Base-by-base conservation (phyloP, 805 yeast species). In the Millerozyma miso region DNA sequence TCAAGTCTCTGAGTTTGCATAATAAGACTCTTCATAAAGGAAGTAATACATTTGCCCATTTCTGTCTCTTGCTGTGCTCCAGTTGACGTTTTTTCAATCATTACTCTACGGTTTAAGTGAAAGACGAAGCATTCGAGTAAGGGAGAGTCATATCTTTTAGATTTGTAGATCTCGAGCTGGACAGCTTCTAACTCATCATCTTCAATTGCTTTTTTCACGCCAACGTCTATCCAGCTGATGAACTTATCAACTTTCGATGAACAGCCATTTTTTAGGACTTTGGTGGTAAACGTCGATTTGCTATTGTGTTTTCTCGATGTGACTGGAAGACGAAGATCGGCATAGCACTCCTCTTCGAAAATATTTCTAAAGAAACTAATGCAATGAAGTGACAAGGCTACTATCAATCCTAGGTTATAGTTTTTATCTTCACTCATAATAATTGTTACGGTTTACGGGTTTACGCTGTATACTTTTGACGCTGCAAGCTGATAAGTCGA, bases 371-470 rank as follows among this genome's bases (percentile, higher is more conserved):
- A 57, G 50, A 70, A 81, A 1, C 81, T 73, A 19, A 81, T 60
- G 50, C 84, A 78, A 1, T 84, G 81, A 49, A 80, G 64, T 0
- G 82, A 69, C 69, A 77, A 76, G 0, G 69, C 57, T 14, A 80
- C 48, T 58, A 78, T n/a, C n/a, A n/a, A n/a, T n/a, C n/a, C 12
- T 26, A 26, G 31, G 31, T 26, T 26, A 26, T 26, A 13, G 13
- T 13, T 26, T 10, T 26, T 26, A 13, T 13, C 31, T 26, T 26
- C 31, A 26, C 31, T 26, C 8, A 26, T 8, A 26, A 8, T 10
- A 26, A 8, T 26, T 26, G 8, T 26, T 26, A 10, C 13, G 13
- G 12, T 26, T 26, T 13, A 26, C 8, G 13, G n/a, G n/a, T n/a
- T n/a, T n/a, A n/a, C n/a, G n/a, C n/a, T n/a, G n/a, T n/a, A n/a